Percentiles rank a stretch among this genome's conserved stretches.
These are phyloP conservation scores for Sungouiella thailandica DNA, from an alignment of 805 yeast genomes.

Conservation along the genomic window DNA sequence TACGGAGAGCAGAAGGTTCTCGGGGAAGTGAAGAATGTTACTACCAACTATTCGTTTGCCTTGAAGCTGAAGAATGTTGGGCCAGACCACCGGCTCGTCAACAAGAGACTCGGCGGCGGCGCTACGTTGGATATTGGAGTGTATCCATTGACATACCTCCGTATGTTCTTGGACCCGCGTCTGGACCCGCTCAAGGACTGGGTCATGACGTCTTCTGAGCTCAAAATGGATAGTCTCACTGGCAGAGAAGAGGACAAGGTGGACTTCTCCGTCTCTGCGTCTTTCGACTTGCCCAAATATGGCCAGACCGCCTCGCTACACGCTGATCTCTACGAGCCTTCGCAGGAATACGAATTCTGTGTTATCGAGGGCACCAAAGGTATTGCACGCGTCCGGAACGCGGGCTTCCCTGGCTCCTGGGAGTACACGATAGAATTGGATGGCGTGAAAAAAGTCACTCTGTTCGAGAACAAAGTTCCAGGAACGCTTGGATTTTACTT, in stretches of 20 bases:
- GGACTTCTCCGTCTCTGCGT: neutral
- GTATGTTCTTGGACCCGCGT: slow-evolving; percentile 31
- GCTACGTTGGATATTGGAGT: slow-evolving; percentile 50
- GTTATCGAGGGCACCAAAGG: slow-evolving; percentile 1
- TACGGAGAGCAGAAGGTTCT: slow-evolving; percentile 31
- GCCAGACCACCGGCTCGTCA: neutral
- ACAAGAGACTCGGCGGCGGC: slow-evolving; percentile 44
- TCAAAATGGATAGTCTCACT: slow-evolving; percentile 20
- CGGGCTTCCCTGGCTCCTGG: neutral
- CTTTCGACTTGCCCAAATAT: neutral
- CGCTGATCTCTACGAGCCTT: neutral
- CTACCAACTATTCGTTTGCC: neutral
- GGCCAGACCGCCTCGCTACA: neutral
- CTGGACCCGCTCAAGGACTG: slow-evolving; percentile 21
- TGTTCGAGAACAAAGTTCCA: neutral
- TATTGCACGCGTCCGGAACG: neutral
- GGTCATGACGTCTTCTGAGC: slow-evolving; percentile 18
- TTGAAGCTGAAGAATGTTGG: neutral
- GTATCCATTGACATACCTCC: slow-evolving; percentile 41
- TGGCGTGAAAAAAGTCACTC: neutral
- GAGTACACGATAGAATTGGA: neutral
- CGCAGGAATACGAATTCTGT: neutral
- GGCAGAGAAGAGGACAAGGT: neutral
- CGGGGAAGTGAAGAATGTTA: slow-evolving; percentile 38
- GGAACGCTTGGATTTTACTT: neutral